A percentile compares a stretch with the other conserved stretches of the same genome.
These are phyloP conservation scores for Mycoemilia scoparia DNA, from an alignment of 192 early-diverging fungal genomes.

Conservation along the genomic window DNA sequence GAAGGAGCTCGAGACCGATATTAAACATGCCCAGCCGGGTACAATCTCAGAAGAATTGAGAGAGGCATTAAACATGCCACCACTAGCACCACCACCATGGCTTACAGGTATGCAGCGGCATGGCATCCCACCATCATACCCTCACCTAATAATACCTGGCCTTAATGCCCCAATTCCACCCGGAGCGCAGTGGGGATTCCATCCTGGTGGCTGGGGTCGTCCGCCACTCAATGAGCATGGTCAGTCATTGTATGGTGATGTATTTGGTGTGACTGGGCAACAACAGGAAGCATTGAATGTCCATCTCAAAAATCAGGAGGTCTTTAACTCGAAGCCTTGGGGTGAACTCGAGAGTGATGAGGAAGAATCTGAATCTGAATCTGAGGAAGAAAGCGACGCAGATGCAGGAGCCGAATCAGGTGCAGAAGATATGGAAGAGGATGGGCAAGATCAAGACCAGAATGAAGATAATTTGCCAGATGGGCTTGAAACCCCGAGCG, in stretches of 20 bases:
- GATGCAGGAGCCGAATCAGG: constrained; percentile 46
- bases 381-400: constrained; percentile 40
- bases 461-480: constrained; percentile 31
- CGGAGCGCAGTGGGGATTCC: constrained; percentile 97
- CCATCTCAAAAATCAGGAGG: too few relatives aligned
- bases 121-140: constrained; percentile 90
- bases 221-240: constrained; percentile 74
- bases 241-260: constrained; percentile 88
- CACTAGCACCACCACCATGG: constrained; percentile 89
- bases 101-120: constrained; percentile 96
- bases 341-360: constrained; percentile 74
- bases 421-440: constrained; percentile 5
- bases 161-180: constrained; percentile 91
- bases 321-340: constrained; percentile 65
- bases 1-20: constrained; percentile 80
- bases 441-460: constrained; percentile 37
- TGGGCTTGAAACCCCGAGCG: constrained; percentile 73
- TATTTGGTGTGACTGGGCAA: constrained; percentile 51
- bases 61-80: constrained; percentile 75
- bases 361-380: constrained; percentile 23
- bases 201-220: constrained; percentile 86
- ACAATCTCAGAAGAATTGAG: constrained; percentile 67
- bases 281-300: too few relatives aligned
- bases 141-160: constrained; percentile 75
- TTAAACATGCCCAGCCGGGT: constrained; percentile 78